Base-by-base conservation (phyloP, 805 yeast species). In the Kregervanrija fluxuum region DNA sequence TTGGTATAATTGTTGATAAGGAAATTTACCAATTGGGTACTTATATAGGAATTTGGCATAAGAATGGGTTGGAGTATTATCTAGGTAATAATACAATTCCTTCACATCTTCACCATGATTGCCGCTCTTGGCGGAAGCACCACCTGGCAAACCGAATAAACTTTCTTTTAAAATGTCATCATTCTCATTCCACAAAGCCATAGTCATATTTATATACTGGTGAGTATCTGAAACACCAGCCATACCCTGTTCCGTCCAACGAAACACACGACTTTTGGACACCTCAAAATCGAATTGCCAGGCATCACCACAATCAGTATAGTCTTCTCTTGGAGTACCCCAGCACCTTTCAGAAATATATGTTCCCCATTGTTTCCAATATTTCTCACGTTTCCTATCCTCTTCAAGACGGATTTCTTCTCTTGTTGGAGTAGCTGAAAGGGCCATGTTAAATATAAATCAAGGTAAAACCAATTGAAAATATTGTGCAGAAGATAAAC, bases 231-330 rank as follows among this genome's bases (percentile, higher is more conserved):
- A 77, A 15, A 86, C 82, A 41, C 97, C 97, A 10, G 91, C 95
- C 53, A 89, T 68, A 2, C 97, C 97, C 61, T 89, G 96, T 62
- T 90, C 97, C 36, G 96, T 95, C 97, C 97, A 89, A 37, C 97
- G 72, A 61, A 85, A 89, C 11, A 86, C 78, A 52, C 97, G 70
- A 16, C 89, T 77, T 48, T 79, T 72, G 2, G 95, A 83, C 48
- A 86, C 88, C 48, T 86, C 95, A 61, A 87, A 88, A 8, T 95
- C 86, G 64, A 89, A 89, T 34, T 79, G 73, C 97, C 97, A 89
- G 3, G 96, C 96, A 54, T 88, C 88, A 37, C 97, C 97, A 53
- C 80, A 75, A 41, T 65, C 70, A 0, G 95, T 84, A 64, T 89
- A 89, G 60, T 88, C 96, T 64, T 89, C 96, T 48, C 96, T 70